Percentiles rank a stretch among this genome's conserved stretches.
Evolutionary conservation across 2,329 filamentous ascomycete species (phyloP).

Genomic region (Aspergillus udagawae): DNA sequence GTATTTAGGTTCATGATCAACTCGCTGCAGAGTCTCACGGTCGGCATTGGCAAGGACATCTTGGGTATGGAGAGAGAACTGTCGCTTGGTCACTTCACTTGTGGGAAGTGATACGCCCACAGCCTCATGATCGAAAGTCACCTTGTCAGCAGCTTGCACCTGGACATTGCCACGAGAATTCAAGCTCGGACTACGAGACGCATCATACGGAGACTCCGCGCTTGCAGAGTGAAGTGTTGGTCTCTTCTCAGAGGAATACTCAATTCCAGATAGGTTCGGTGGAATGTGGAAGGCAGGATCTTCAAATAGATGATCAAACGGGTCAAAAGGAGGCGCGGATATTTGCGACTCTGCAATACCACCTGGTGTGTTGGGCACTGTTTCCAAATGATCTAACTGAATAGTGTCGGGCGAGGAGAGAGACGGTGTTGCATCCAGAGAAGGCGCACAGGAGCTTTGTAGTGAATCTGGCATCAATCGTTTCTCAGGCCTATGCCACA

Average conservation of each 20-base stretch:
- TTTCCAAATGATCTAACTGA: constrained; percentile 12
- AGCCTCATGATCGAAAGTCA: not conserved
- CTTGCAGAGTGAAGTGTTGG: not conserved
- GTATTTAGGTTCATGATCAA: constrained; percentile 19
- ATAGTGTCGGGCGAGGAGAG: constrained; percentile 16
- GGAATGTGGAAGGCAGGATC: constrained; percentile 9
- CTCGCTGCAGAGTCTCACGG: constrained; percentile 21
- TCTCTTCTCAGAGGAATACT: not conserved
- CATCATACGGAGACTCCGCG: not conserved
- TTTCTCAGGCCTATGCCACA: constrained; percentile 16
- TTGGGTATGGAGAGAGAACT: constrained; percentile 17
- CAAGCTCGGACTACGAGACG: not conserved
- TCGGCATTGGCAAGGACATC: constrained; percentile 20
- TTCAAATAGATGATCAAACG: constrained; percentile 18
- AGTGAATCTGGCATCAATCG: constrained; percentile 10
- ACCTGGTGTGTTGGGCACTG: constrained; percentile 13
- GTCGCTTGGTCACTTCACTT: constrained; percentile 19
- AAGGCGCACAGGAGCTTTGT: constrained; percentile 1
- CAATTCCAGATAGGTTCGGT: constrained; percentile 1
- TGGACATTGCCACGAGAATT: not conserved
- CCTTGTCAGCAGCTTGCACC: not conserved
- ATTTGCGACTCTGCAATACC: constrained; percentile 12
- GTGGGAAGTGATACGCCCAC: not conserved
- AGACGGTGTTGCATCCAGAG: constrained; percentile 18
- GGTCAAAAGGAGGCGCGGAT: constrained; percentile 17